Conservation (phyloP, 2,329 filamentous ascomycete genomes). For the Fusarium euwallaceae region DNA sequence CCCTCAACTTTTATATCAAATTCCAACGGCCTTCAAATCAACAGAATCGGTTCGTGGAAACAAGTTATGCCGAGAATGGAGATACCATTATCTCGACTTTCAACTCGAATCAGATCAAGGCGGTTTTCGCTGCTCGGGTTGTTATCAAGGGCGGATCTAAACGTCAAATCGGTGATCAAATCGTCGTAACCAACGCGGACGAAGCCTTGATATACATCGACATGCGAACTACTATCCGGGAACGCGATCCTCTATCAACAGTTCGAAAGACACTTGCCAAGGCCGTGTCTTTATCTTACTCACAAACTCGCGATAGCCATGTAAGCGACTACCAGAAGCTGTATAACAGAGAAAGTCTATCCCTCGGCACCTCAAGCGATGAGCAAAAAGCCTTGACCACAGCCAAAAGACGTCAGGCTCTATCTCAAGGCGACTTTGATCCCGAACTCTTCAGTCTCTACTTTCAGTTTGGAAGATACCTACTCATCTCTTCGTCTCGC, state of each 20-base stretch:
- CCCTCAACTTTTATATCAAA: slow-evolving; percentile 10
- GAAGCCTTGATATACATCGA: slow-evolving; percentile 9
- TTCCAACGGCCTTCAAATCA: slow-evolving; percentile 10
- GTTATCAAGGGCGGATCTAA: background rate
- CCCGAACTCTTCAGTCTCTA: background rate
- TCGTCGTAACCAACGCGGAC: background rate
- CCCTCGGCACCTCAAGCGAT: background rate
- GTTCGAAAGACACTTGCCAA: background rate
- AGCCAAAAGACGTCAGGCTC: background rate
- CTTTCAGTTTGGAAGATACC: background rate
- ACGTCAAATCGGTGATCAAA: slow-evolving; percentile 14
- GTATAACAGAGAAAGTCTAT: background rate
- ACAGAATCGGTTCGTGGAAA: slow-evolving; percentile 8
- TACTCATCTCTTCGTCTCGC: background rate
- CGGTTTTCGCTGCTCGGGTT: background rate
- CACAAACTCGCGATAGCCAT: background rate
- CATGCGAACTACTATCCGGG: background rate
- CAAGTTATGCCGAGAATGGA: background rate
- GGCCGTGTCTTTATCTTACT: background rate
- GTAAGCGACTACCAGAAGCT: background rate
- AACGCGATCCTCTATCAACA: background rate
- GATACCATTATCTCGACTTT: background rate
- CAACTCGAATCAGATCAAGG: slow-evolving; percentile 15
- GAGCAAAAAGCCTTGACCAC: background rate
- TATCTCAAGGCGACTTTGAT: background rate